Percentiles rank a stretch among this genome's conserved stretches.
These are phyloP conservation scores for Trichoderma sp. DNA, from an alignment of 2,329 filamentous ascomycete species.

Conservation along the genomic window DNA sequence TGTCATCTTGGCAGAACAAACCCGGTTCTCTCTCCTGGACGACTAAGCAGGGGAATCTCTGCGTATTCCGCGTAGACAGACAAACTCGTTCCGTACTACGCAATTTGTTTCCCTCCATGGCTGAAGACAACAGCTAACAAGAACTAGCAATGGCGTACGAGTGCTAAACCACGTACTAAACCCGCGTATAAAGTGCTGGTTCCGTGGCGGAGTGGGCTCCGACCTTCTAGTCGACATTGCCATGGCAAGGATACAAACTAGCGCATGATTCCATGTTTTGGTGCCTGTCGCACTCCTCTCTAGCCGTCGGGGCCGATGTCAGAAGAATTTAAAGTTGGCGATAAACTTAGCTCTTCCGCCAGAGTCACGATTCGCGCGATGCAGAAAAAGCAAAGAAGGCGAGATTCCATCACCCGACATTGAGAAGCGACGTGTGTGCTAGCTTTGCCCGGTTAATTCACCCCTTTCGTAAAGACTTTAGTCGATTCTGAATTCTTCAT, in stretches of 20 bases:
- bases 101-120: background rate
- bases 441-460: background rate
- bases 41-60: background rate
- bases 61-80: background rate
- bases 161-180: background rate
- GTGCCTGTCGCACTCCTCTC: background rate
- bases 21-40: background rate
- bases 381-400: background rate
- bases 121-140: background rate
- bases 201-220: background rate
- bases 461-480: background rate
- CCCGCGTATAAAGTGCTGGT: background rate
- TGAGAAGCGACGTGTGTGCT: background rate
- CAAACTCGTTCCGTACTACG: background rate
- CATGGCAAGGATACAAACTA: background rate
- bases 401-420: background rate
- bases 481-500: background rate
- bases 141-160: background rate
- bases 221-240: background rate
- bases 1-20: background rate
- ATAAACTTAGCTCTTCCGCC: background rate
- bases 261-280: background rate
- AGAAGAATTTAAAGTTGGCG: background rate
- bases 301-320: background rate
- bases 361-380: background rate